Conservation (phyloP, 75 land plant species). For the Chamaecyparis obtusa region DNA sequence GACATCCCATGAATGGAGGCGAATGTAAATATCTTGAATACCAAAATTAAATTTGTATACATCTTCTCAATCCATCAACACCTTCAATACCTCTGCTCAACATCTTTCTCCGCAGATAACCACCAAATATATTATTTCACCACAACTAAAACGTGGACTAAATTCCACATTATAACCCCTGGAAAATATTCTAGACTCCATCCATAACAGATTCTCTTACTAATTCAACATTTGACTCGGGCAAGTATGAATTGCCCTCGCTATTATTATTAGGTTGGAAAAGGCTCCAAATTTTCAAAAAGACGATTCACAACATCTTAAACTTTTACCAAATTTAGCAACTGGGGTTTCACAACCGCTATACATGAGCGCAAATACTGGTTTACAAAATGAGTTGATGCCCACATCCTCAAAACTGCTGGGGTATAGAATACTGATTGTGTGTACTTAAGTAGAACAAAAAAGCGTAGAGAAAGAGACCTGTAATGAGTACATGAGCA, state of each 20-base stretch:
- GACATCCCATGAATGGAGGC: background rate
- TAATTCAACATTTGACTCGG: background rate
- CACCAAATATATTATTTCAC: background rate
- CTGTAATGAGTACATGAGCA: conserved; percentile 95
- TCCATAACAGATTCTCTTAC: background rate
- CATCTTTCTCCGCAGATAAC: background rate
- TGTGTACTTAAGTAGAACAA: background rate
- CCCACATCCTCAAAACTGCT: too few species aligned
- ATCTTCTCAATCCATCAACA: background rate
- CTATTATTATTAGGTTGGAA: background rate
- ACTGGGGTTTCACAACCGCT: background rate
- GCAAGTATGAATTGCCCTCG: background rate
- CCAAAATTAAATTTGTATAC: background rate
- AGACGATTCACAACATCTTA: background rate
- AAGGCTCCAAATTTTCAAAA: background rate
- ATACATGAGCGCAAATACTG: background rate
- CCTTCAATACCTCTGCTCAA: background rate
- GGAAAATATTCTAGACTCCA: background rate
- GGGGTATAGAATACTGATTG: too few species aligned
- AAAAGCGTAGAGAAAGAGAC: conserved; percentile 18
- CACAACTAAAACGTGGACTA: background rate
- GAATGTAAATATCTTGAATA: background rate
- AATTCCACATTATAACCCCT: background rate
- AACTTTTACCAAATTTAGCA: background rate
- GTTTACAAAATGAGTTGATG: background rate